Percentiles rank a stretch among this genome's conserved stretches.
Evolutionary conservation across 768 basidiomycete species (phyloP).

Genomic region (Goffeauzyma gilvescens): DNA sequence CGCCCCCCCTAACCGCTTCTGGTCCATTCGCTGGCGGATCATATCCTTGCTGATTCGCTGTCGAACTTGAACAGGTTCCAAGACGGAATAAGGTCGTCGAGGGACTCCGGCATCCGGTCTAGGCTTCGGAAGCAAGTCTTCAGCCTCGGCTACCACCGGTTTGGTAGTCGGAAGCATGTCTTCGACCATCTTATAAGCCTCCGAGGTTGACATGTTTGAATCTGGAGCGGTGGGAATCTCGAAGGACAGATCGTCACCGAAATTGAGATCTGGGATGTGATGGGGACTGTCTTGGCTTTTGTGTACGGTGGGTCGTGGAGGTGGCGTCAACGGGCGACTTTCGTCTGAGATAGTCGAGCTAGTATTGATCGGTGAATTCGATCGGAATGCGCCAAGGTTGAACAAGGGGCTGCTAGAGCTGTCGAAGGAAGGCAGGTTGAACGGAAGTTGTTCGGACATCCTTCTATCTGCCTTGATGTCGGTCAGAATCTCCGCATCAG

Average conservation of each 20-base stretch:
- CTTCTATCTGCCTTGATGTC: no score
- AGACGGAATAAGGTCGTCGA: no score
- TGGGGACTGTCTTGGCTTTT: slow-evolving; percentile 19
- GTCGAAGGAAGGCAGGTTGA: no score
- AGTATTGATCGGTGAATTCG: not conserved
- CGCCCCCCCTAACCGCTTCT: slow-evolving; percentile 23
- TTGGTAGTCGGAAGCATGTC: not conserved
- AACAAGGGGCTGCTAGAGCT: not conserved
- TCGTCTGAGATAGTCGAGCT: not conserved
- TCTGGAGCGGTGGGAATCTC: no score
- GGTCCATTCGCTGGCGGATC: slow-evolving; percentile 27
- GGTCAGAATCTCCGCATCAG: no score
- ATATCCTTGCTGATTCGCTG: slow-evolving; percentile 29
- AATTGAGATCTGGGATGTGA: slow-evolving; percentile 23
- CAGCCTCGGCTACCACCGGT: no score
- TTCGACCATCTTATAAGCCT: slow-evolving; percentile 8
- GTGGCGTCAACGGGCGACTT: slow-evolving; percentile 24
- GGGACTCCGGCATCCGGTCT: no score
- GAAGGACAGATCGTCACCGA: slow-evolving; percentile 17
- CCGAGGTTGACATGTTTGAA: not conserved
- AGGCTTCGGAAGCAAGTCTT: no score
- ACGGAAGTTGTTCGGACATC: no score
- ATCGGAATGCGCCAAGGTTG: not conserved
- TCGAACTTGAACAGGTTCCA: slow-evolving; percentile 21
- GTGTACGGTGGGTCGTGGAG: slow-evolving; percentile 2